Base-by-base conservation (phyloP, 768 basidiomycete genomes). In the Agrocybe chaxingu region DNA sequence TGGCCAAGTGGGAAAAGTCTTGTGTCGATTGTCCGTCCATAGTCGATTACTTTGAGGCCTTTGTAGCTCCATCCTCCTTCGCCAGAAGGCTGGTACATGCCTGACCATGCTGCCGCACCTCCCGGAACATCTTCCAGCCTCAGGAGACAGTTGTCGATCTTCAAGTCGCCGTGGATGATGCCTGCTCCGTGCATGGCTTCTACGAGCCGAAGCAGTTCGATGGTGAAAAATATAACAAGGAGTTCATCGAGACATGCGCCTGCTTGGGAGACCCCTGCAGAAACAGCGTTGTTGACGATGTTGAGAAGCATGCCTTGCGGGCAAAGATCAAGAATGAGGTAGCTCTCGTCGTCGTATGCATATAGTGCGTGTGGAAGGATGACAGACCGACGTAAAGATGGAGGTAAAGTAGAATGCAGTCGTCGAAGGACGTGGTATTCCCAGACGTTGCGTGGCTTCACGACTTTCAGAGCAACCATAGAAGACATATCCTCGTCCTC, bases 101-200 rank as follows among this genome's bases (percentile, higher is more conserved):
- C 70, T 1, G 83, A 79, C 86, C 95, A 92, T 1, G 81, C 76
- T 0, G 84, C 74, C 0, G 78, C 67, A 1, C 84, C 84, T 3
- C 84, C 85, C 1, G 86, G 85, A 3, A 89, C 84, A 45, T 91
- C 88, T 55, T 92, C 88, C 40, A 99, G 77, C 4, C 97, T 84
- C 7, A 98, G 74, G n/a, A 99, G 79, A 65, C 95, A 97, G 70
- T 99, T 99, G 71, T 99, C 97, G 66, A 98, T 97, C 75, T 99
- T 99, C 55, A 99, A 79, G 70, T 99, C 97, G 31, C 97, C 96
- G 61, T 99, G 97, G 58, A 99, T 90, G 71, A 98, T 91, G 8
- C 92, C 91, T 0, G 77, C 72, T 11, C 62, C 50, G 65, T 98
- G 97, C 65, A 98, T 80, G 12, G 78, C 84, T 62, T 95, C 93